Conservation (phyloP, 2,329 filamentous ascomycete genomes). For the Metarhizium brunneum region DNA sequence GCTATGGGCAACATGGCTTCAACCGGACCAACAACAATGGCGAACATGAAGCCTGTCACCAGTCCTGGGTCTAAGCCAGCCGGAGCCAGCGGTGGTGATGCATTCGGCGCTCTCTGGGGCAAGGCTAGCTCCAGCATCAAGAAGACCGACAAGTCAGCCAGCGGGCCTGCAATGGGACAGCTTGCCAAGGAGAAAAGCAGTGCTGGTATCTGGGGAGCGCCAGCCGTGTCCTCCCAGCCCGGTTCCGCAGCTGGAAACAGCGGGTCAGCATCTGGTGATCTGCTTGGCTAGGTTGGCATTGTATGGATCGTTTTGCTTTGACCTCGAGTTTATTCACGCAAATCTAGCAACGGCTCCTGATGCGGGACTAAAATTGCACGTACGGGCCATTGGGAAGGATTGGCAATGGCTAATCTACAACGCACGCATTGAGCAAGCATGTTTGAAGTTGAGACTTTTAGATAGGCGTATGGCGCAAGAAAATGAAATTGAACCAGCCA, state of each 20-base stretch:
- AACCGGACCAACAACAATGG: slow-evolving; percentile 28
- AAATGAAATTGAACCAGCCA: slow-evolving; percentile 22
- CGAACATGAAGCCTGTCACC: slow-evolving; percentile 38
- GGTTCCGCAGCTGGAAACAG: slow-evolving; percentile 17
- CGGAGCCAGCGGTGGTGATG: slow-evolving; percentile 62
- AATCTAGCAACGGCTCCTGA: neutral
- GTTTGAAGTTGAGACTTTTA: slow-evolving; percentile 24
- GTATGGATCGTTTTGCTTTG: neutral
- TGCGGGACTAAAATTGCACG: neutral
- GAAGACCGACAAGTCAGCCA: slow-evolving; percentile 53
- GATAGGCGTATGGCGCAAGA: slow-evolving; percentile 33
- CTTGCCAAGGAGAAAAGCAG: slow-evolving; percentile 97
- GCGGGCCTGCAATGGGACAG: slow-evolving; percentile 76
- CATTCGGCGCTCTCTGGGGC: slow-evolving; percentile 82
- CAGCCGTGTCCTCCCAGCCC: slow-evolving; percentile 34
- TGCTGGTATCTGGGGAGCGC: slow-evolving; percentile 85
- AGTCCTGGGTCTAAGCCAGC: slow-evolving; percentile 41
- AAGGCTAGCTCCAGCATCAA: slow-evolving; percentile 65
- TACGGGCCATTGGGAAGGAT: neutral
- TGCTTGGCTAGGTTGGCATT: slow-evolving; percentile 30
- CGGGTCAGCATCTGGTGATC: slow-evolving; percentile 36
- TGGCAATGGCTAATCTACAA: neutral
- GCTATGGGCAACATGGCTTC: slow-evolving; percentile 25
- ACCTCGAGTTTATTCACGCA: neutral
- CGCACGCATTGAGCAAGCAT: slow-evolving; percentile 8